Evolutionary conservation across 2,329 filamentous ascomycete genomes (phyloP).

Genomic region (Claviceps capensis): DNA sequence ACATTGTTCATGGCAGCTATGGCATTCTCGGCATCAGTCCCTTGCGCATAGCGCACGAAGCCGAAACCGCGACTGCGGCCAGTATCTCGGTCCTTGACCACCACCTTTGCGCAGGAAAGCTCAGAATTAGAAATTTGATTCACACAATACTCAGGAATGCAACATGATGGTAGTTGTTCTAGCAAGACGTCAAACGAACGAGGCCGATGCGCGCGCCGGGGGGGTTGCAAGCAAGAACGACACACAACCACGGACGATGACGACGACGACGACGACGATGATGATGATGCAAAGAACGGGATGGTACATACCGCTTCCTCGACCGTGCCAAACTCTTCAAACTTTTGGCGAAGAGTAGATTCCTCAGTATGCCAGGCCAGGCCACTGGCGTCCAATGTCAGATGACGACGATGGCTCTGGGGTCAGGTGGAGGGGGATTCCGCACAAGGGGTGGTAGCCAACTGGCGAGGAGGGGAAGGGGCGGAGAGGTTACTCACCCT

Average conservation of each 20-base stretch:
- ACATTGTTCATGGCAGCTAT: slow-evolving; percentile 74
- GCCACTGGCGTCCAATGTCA: slow-evolving; percentile 44
- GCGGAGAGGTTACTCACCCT: slow-evolving; percentile 47
- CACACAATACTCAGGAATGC: slow-evolving; percentile 6
- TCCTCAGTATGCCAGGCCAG: slow-evolving; percentile 98
- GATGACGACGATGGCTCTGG: slow-evolving; percentile 1
- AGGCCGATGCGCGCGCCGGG: not conserved
- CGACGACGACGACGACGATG: not conserved
- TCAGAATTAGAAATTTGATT: slow-evolving; percentile 9
- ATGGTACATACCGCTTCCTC: slow-evolving; percentile 77
- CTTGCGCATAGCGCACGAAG: slow-evolving; percentile 78
- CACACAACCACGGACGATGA: not conserved
- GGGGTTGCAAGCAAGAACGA: not conserved
- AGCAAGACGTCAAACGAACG: not conserved
- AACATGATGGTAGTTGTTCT: not conserved
- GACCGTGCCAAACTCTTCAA: slow-evolving; percentile 79
- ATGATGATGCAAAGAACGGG: slow-evolving; percentile 1
- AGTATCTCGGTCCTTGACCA: slow-evolving; percentile 95
- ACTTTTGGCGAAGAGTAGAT: slow-evolving; percentile 71
- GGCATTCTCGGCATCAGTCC: slow-evolving; percentile 62
- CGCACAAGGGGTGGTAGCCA: not conserved
- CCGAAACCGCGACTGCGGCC: slow-evolving; percentile 94
- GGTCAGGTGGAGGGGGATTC: not conserved
- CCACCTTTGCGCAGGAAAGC: slow-evolving; percentile 46
- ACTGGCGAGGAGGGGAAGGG: not conserved